Evolutionary conservation across 768 basidiomycete genomes (phyloP), one percentile per base, ranked within the genome.

Genomic region (Auricularia heimuer): DNA sequence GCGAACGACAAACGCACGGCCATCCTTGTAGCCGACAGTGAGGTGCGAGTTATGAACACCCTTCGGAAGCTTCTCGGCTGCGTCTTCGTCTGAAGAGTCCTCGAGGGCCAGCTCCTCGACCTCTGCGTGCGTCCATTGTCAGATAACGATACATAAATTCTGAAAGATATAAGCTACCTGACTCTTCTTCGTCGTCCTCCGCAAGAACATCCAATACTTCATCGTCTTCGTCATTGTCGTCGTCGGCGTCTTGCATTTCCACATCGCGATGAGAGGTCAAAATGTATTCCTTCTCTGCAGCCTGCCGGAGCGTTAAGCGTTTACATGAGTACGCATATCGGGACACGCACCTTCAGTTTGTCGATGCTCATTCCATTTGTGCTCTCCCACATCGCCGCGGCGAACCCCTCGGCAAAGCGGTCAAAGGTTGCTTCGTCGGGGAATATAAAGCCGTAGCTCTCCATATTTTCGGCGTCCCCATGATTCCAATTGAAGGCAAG

Each of bases 11-110:
- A 92, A 97, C 11, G 94, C 93, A 35, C 95, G 82, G 70, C 97
- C 94, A 66, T 94, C 92, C 77, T 92, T 94, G 81, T 97, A 95
- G 11, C 96, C 96, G 47, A 98, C 87, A 3, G 91, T 92, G 44
- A 98, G 82, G 67, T 93, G 90, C 4, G 91, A 90, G 74, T 98
- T 98, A 67, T 82, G 82, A 36, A 87, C 87, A 34, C 87, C 87
- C 39, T 42, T 42, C 54, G 77, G 71, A 12, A 77, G 74, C 54
- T 71, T 73, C 61, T 74, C 75, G 29, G 82, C 81, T 62, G 83
- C 82, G 3, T 76, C 78, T 3, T 75, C 76, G 18, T 74, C 74
- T 0, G 76, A 76, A 67, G 21, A 33, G 33, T 24, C 51, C 65
- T 39, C 63, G 62, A 36, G n/a, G 14, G 35, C 62, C 6, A 39